These are phyloP conservation scores for Parastagonospora nodorum DNA, from an alignment of 2,329 filamentous ascomycete species.

Conservation along the genomic window DNA sequence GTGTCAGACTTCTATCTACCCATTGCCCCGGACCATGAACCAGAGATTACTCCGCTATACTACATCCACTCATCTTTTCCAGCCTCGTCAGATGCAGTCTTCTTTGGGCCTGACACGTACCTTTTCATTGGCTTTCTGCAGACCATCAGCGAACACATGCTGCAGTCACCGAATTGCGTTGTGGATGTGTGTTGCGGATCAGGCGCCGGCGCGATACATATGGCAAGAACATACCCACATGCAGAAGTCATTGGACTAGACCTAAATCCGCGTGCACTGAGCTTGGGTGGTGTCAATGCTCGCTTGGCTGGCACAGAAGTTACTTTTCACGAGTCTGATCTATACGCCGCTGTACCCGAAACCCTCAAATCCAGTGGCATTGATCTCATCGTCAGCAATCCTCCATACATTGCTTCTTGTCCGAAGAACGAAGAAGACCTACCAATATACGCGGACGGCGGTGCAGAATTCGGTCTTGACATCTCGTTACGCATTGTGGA, in stretches of 20 bases:
- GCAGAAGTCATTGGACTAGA: constrained; percentile 26
- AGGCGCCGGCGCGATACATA: constrained; percentile 30
- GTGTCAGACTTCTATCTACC: constrained; percentile 28
- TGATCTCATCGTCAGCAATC: constrained; percentile 31
- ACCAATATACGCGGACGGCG: constrained; percentile 31
- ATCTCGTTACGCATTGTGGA: constrained; percentile 26
- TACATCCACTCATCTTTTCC: constrained; percentile 32
- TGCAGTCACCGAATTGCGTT: constrained; percentile 11
- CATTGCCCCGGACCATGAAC: background rate
- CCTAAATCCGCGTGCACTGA: constrained; percentile 24
- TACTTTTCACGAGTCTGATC: constrained; percentile 22
- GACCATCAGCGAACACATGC: constrained; percentile 12
- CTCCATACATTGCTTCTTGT: constrained; percentile 31
- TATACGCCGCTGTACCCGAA: constrained; percentile 20
- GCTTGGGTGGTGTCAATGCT: constrained; percentile 22
- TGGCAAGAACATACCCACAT: constrained; percentile 20
- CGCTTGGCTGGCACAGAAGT: constrained; percentile 16
- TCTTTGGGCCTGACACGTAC: constrained; percentile 32
- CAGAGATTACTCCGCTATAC: constrained; percentile 12
- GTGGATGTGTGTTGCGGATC: constrained; percentile 32
- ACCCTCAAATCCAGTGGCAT: constrained; percentile 10
- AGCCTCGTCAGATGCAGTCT: constrained; percentile 24
- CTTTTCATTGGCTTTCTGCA: constrained; percentile 26
- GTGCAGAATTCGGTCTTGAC: constrained; percentile 26
- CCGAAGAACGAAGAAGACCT: constrained; percentile 22